Base-by-base conservation (phyloP, 2,329 filamentous ascomycete species). In the Aspergillus sergii region DNA sequence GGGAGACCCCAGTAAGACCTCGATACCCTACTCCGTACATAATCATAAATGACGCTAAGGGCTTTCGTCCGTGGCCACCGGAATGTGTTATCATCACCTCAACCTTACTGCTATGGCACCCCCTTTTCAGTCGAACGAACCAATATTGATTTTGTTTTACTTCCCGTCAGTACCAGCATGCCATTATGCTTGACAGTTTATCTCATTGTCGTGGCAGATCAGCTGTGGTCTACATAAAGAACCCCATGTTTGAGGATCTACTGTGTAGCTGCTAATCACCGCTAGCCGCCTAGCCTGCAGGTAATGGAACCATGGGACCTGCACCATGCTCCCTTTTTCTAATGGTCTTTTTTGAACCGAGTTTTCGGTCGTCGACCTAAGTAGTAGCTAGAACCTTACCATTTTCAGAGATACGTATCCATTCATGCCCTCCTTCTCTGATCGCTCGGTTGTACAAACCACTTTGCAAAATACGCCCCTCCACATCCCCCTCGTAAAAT, bases 221-320 rank as follows among this genome's bases (percentile, higher is more conserved):
- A 55, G 51, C 23, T 21, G 63, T 65, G 28, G 64, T 65, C 60
- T 28, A 43, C 54, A 59, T 64, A 64, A 59, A 51, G 58, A 39
- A 58, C 14, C 57, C 43, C 55, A 51, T 63, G 54, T 36, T 46
- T 58, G 48, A 62, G 57, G 65, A 67, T 67, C 63, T 59, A 65
- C 65, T 60, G 57, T 66, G 64, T 65, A 59, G 58, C 63, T 63
- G 57, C 61, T 66, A 67, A 65, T 67, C 61, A 66, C 48, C 62
- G 58, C 59, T 64, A 66, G 34, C 50, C 23, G 63, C 62, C 32
- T 58, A 60, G 55, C 60, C 61, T 60, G 58, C 50, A 60, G 57
- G 60, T 57, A 58, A 57, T 57, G 63, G 57, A 65, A 63, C 63
- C 63, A 59, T 63, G 63, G 65, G 57, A 65, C 63, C 57, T 54